Conservation (phyloP, 768 basidiomycete genomes). For the Amanita subjunquillea region DNA sequence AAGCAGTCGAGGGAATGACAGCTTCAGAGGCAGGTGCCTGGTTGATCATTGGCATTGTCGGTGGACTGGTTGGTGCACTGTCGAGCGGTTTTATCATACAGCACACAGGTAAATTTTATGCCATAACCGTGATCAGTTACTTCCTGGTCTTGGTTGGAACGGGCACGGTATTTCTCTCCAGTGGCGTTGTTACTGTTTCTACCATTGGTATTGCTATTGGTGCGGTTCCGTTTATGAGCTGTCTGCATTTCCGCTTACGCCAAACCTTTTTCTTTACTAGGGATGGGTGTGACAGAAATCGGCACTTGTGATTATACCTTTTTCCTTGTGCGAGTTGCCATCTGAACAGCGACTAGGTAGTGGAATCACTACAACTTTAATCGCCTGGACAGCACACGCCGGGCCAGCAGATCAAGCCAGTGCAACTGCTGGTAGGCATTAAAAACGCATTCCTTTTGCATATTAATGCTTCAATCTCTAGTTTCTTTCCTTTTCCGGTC, state of each 20-base stretch:
- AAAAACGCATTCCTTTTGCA: not conserved
- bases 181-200: constrained; percentile 28
- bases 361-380: constrained; percentile 45
- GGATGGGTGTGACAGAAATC: constrained; percentile 22
- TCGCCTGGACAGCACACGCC: constrained; percentile 55
- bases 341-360: constrained; percentile 21
- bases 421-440: constrained; percentile 43
- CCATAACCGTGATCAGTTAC: constrained; percentile 35
- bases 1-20: constrained; percentile 39
- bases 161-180: constrained; percentile 23
- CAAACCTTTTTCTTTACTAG: constrained; percentile 9
- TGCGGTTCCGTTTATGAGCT: constrained; percentile 12
- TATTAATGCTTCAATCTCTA: constrained; percentile 10
- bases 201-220: constrained; percentile 29
- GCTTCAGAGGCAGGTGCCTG: constrained; percentile 42
- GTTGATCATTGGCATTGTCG: constrained; percentile 39
- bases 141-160: constrained; percentile 27
- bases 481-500: constrained; percentile 63
- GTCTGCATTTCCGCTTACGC: not conserved
- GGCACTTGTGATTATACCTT: constrained; percentile 26
- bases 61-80: constrained; percentile 38
- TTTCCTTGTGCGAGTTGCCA: not conserved
- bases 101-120: constrained; percentile 46
- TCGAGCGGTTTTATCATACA: constrained; percentile 45
- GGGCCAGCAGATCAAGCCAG: constrained; percentile 53